Base-by-base conservation (phyloP, 352 stramenopile genomes). In the Saprolegnia parasitica region DNA sequence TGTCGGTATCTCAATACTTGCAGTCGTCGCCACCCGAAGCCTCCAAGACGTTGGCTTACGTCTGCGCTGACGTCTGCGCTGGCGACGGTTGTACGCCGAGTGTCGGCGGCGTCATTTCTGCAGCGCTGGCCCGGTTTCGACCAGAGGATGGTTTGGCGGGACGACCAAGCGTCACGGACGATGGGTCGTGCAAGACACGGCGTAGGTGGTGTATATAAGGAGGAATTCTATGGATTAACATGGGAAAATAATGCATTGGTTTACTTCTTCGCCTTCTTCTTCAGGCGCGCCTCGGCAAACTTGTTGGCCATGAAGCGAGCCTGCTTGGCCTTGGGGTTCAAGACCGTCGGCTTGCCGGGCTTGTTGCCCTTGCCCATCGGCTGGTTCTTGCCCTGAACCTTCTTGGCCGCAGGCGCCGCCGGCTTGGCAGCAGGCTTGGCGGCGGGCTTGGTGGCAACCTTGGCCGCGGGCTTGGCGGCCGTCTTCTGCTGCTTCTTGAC, bases 241-340 rank as follows among this genome's bases (percentile, higher is more conserved):
- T 35, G 29, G 29, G 29, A 35, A 35, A 35, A 35, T 35, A 35
- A 35, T 35, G 29, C 29, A 35, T 49, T 49, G 13, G 42, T 24
- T 62, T 70, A 61, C 47, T 70, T 70, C 29, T 70, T 70, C 1
- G 52, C 4, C 23, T 52, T 52, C 47, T 70, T 70, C 39, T 70
- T 60, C 46, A 70, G 45, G 26, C 63, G 63, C 5, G 47, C 63
- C 42, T 70, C 45, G n/a, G 63, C 63, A 37, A 70, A 61, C 29
- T 70, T 70, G 54, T 70, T 70, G 63, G 62, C 63, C 46, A 61
- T 61, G 47, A 70, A 70, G 46, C 63, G 45, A 11, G 47, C 21
- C n/a, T 49, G 32, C 54, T 70, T 70, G 40, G 60, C n/a, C 46
- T 67, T 67, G 21, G 32, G n/a, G 46, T 67, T 67, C 18, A 21